These are phyloP conservation scores for Heliamphora exappendiculata DNA, from an alignment of 148 eudicot genomes.

Conservation along the genomic window DNA sequence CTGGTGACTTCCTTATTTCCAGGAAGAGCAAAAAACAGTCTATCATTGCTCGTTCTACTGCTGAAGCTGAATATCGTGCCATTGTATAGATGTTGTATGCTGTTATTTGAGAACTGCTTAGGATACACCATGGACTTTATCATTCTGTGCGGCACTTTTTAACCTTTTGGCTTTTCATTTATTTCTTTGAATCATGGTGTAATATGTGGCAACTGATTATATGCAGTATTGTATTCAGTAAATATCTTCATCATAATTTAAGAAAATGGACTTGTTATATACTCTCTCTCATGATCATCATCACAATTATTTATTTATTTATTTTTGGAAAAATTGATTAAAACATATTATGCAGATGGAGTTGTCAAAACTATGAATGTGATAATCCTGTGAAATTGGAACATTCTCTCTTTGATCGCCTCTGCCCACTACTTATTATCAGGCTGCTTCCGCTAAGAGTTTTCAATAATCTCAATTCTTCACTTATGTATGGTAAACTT, in stretches of 20 bases:
- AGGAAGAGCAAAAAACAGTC: no score
- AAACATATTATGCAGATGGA: slow-evolving; percentile 13
- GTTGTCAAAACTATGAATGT: slow-evolving; percentile 7
- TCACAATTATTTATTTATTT: neutral
- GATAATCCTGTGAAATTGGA: slow-evolving; percentile 22
- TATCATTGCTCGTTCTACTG: no score
- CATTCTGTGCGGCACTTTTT: neutral
- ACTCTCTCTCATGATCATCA: neutral
- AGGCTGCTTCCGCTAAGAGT: slow-evolving; percentile 72
- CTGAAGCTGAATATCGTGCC: no score
- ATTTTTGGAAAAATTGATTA: slow-evolving; percentile 18
- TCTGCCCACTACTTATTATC: slow-evolving; percentile 69
- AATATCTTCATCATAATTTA: neutral
- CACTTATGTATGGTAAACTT: slow-evolving; percentile 45
- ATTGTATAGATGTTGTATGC: neutral
- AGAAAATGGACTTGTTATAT: neutral
- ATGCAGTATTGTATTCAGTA: neutral
- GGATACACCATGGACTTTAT: neutral
- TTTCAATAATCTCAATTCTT: slow-evolving; percentile 52
- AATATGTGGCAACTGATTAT: neutral
- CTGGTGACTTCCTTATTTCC: no score
- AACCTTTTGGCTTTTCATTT: neutral
- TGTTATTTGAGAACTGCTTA: neutral
- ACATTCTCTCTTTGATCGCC: slow-evolving; percentile 45
- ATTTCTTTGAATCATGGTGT: neutral